Conservation (phyloP, 1,284 basidiomycete genomes). For the Takashimella koratensis region DNA sequence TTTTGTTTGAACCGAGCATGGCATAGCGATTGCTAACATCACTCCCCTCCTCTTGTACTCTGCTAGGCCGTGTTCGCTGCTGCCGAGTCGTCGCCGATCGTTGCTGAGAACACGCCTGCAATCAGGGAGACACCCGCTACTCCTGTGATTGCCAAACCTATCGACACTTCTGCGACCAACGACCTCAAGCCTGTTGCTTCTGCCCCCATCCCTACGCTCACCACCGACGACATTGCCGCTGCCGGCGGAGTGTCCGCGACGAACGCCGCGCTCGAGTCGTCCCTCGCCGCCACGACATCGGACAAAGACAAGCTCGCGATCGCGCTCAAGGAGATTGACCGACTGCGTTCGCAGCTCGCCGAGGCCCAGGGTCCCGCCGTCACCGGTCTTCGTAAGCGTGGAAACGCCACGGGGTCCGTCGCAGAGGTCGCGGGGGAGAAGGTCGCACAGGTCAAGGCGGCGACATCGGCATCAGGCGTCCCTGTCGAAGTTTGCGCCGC, state of each 20-base stretch:
- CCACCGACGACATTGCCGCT: constrained; percentile 27
- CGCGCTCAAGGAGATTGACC: constrained; percentile 45
- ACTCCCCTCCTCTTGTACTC: neutral
- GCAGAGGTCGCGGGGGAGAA: constrained; percentile 29
- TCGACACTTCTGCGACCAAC: constrained; percentile 3
- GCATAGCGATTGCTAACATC: constrained; percentile 12
- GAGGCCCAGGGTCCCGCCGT: constrained; percentile 33
- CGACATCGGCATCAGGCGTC: constrained; percentile 44
- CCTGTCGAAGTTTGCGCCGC: constrained; percentile 55
- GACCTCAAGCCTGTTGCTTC: constrained; percentile 12
- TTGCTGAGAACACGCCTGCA: neutral
- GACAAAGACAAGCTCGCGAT: constrained; percentile 45
- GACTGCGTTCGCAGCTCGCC: constrained; percentile 35
- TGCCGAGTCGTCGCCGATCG: constrained; percentile 31
- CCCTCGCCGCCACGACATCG: constrained; percentile 35
- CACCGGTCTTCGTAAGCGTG: constrained; percentile 43
- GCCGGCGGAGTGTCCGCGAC: constrained; percentile 21
- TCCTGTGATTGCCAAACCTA: constrained; percentile 7
- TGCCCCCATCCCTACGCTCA: constrained; percentile 25
- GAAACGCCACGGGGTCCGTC: constrained; percentile 25
- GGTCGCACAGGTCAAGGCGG: constrained; percentile 23
- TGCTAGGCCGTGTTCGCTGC: constrained; percentile 33
- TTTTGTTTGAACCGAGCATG: neutral
- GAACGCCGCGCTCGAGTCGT: constrained; percentile 36
- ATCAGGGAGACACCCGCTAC: constrained; percentile 6